Conservation (phyloP, 2,329 filamentous ascomycete species). For the Phyllosticta citribraziliensis region DNA sequence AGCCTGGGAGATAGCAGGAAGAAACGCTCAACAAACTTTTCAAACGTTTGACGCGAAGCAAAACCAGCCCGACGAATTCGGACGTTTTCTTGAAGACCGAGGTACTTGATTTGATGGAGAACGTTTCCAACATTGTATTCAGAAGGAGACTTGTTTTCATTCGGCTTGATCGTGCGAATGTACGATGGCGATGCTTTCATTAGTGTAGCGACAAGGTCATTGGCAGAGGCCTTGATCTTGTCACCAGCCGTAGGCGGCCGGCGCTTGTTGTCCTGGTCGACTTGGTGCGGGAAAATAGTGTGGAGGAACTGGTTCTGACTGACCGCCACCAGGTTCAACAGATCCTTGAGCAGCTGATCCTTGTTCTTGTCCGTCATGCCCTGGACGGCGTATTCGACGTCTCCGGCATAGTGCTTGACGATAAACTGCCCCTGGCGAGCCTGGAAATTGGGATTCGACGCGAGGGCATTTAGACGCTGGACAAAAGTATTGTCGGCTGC, state of each 20-base stretch:
- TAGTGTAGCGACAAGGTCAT: conserved; percentile 84
- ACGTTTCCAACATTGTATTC: conserved; percentile 92
- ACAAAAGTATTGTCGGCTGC: conserved; percentile 96
- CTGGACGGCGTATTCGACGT: conserved; percentile 87
- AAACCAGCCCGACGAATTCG: conserved; percentile 94
- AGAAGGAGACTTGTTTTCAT: conserved; percentile 92
- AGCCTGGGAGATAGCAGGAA: conserved; percentile 90
- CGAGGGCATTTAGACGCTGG: conserved; percentile 81
- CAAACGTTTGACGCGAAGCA: conserved; percentile 91
- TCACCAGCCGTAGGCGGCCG: conserved; percentile 91
- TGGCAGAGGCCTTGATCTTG: conserved; percentile 89
- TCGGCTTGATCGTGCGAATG: conserved; percentile 97
- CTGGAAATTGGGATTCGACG: conserved; percentile 77
- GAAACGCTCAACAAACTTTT: conserved; percentile 97
- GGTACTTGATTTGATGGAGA: conserved; percentile 96
- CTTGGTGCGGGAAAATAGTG: conserved; percentile 78
- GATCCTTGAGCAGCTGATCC: conserved; percentile 88
- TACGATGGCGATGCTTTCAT: conserved; percentile 98
- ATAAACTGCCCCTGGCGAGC: conserved; percentile 93
- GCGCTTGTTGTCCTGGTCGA: conserved; percentile 92
- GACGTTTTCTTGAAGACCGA: conserved; percentile 98
- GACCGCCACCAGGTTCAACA: conserved; percentile 74
- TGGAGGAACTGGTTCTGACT: conserved; percentile 83
- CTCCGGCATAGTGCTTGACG: conserved; percentile 97
- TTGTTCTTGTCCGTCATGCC: conserved; percentile 99